Conservation (phyloP, 2,329 filamentous ascomycete species). For the Diplodia sapinea region DNA sequence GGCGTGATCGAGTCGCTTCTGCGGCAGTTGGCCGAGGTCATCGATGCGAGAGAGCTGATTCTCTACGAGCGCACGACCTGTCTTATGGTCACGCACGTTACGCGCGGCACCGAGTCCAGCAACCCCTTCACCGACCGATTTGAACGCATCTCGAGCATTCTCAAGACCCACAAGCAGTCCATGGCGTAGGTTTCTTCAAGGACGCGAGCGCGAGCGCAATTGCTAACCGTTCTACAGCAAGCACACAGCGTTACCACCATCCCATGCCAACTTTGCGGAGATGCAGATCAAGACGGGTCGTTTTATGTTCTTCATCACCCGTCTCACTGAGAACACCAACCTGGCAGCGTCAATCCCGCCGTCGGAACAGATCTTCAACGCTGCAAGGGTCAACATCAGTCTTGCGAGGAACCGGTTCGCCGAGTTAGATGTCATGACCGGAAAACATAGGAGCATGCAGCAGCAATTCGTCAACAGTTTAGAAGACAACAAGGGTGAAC, state of each 20-base stretch:
- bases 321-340: slow-evolving; percentile 97
- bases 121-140: slow-evolving; percentile 94
- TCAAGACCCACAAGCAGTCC: slow-evolving; percentile 96
- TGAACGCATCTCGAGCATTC: slow-evolving; percentile 93
- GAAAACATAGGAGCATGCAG: slow-evolving; percentile 29
- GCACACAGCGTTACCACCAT: slow-evolving; percentile 80
- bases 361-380: slow-evolving; percentile 89
- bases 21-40: slow-evolving; percentile 78
- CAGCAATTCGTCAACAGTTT: slow-evolving; percentile 28
- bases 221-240: slow-evolving; percentile 60
- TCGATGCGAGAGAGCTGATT: slow-evolving; percentile 91
- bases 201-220: background rate
- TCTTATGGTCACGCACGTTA: slow-evolving; percentile 92
- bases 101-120: slow-evolving; percentile 71
- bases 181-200: slow-evolving; percentile 52
- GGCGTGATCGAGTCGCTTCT: slow-evolving; percentile 86
- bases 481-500: slow-evolving; percentile 21
- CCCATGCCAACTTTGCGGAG: slow-evolving; percentile 78
- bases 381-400: slow-evolving; percentile 86
- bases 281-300: slow-evolving; percentile 79
- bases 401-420: slow-evolving; percentile 82
- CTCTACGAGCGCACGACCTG: slow-evolving; percentile 96
- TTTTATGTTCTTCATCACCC: slow-evolving; percentile 93
- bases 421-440: slow-evolving; percentile 58
- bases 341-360: slow-evolving; percentile 90